These are phyloP conservation scores for Magnolia officinalis DNA, from an alignment of 164 flowering plant genomes.

Conservation along the genomic window DNA sequence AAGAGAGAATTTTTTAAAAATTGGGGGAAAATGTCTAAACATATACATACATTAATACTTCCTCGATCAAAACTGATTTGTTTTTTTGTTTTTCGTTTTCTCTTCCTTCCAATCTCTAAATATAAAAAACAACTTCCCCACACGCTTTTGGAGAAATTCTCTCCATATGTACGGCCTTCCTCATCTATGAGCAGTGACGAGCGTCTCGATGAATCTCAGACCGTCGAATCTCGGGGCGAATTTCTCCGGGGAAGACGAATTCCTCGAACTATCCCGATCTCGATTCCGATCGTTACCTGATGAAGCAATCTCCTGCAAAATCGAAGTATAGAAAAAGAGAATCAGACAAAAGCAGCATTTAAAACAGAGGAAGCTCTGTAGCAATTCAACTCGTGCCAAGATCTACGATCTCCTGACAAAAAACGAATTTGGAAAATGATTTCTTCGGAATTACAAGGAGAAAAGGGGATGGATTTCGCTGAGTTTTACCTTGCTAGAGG, in stretches of 20 bases:
- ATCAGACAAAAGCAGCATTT: not conserved
- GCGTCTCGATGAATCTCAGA: constrained; percentile 45
- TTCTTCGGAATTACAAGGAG: not conserved
- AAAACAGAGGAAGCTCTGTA: not conserved
- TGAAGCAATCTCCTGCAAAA: constrained; percentile 2
- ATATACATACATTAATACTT: too few relatives aligned
- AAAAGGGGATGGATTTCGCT: not conserved
- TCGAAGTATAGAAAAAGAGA: not conserved
- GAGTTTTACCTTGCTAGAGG: constrained; percentile 1
- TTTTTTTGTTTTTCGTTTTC: not conserved
- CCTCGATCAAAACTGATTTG: not conserved
- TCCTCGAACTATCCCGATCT: too few relatives aligned
- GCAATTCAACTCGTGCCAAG: not conserved
- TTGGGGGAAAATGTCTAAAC: too few relatives aligned
- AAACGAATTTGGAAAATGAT: not conserved
- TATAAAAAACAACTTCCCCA: too few relatives aligned
- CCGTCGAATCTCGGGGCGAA: constrained; percentile 43
- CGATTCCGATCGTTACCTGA: constrained; percentile 9
- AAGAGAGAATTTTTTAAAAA: too few relatives aligned
- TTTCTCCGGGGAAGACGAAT: constrained; percentile 17
- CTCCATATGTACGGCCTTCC: not conserved
- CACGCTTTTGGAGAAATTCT: not conserved
- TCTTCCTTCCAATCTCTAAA: not conserved
- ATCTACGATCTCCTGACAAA: not conserved
- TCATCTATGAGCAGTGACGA: constrained; percentile 47